Percentiles rank a stretch among this genome's conserved stretches.
phyloP scores from a whole-genome alignment of 495 filamentous ascomycete genomes.

The Neurospora sp. region DNA sequence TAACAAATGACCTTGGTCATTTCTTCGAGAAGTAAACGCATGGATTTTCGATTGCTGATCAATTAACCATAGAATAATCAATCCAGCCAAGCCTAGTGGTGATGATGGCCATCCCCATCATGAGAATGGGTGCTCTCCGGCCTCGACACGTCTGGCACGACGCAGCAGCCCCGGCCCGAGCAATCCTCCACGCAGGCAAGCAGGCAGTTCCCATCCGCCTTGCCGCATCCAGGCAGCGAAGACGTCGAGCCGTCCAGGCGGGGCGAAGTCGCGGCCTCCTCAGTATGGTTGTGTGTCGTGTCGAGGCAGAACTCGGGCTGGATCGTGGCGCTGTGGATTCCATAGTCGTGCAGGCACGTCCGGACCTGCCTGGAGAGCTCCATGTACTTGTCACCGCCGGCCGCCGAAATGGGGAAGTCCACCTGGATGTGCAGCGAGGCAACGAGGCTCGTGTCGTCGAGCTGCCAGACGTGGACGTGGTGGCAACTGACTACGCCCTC shows the following conservation, averaged over 20 bases:
- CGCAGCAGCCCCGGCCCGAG: slow-evolving; percentile 63
- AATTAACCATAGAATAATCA: neutral
- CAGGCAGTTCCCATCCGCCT: slow-evolving; percentile 55
- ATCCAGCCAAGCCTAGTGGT: slow-evolving; percentile 1
- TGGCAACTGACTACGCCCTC: slow-evolving; percentile 82
- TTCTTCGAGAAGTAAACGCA: neutral
- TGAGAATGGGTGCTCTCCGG: slow-evolving; percentile 19
- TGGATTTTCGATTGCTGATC: neutral
- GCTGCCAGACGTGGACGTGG: slow-evolving; percentile 95
- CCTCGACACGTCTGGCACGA: slow-evolving; percentile 8
- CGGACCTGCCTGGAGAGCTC: slow-evolving; percentile 67
- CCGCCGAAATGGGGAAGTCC: slow-evolving; percentile 56
- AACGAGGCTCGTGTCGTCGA: slow-evolving; percentile 86
- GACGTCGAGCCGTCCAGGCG: slow-evolving; percentile 17
- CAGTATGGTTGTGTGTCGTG: slow-evolving; percentile 27
- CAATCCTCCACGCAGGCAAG: slow-evolving; percentile 84
- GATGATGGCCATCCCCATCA: slow-evolving; percentile 5
- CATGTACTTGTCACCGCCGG: slow-evolving; percentile 78
- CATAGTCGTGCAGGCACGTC: slow-evolving; percentile 84
- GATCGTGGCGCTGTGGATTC: slow-evolving; percentile 96
- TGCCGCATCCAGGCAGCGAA: slow-evolving; percentile 36
- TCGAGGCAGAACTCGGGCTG: slow-evolving; percentile 86
- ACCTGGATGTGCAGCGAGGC: slow-evolving; percentile 90
- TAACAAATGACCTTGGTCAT: neutral
- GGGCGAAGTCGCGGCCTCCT: slow-evolving; percentile 19